phyloP scores from a whole-genome alignment of 768 basidiomycete genomes.

The Gloeophyllum trabeum region DNA sequence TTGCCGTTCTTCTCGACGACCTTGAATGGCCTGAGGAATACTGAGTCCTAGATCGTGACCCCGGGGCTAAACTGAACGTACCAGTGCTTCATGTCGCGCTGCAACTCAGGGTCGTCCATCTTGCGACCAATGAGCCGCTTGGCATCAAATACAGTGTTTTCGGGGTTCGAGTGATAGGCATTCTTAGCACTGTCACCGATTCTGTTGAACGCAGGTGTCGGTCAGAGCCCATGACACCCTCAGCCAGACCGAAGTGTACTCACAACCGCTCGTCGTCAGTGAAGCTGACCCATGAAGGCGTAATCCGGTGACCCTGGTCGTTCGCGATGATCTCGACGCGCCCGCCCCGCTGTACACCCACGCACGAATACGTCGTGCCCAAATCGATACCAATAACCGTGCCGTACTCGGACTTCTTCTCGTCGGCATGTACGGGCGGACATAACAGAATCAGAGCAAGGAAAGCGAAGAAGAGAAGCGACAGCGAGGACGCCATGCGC shows the following conservation, averaged over 20 bases:
- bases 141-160: conserved; percentile 46
- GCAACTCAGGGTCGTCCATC: conserved; percentile 30
- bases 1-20: conserved; percentile 25
- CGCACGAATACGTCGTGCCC: conserved; percentile 67
- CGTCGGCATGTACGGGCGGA: conserved; percentile 57
- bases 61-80: too few species aligned
- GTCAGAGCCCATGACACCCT: conserved; percentile 32
- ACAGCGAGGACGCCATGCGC: conserved; percentile 13
- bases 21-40: too few species aligned
- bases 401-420: conserved; percentile 68
- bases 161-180: conserved; percentile 82
- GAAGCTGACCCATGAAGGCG: conserved; percentile 54
- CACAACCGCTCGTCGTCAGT: conserved; percentile 45
- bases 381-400: conserved; percentile 93
- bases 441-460: conserved; percentile 64
- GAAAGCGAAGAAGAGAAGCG: conserved; percentile 29
- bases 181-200: conserved; percentile 98
- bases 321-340: conserved; percentile 50
- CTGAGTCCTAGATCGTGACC: too few species aligned
- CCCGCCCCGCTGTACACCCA: conserved; percentile 25
- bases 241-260: conserved; percentile 13
- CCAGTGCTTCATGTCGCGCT: conserved; percentile 33
- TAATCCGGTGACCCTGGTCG: conserved; percentile 51
- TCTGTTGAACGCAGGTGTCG: conserved; percentile 15
- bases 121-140: conserved; percentile 38